Evolutionary conservation across 257 asterid species (phyloP), one percentile per base, ranked within the genome.

Genomic region (Henckelia pumila): DNA sequence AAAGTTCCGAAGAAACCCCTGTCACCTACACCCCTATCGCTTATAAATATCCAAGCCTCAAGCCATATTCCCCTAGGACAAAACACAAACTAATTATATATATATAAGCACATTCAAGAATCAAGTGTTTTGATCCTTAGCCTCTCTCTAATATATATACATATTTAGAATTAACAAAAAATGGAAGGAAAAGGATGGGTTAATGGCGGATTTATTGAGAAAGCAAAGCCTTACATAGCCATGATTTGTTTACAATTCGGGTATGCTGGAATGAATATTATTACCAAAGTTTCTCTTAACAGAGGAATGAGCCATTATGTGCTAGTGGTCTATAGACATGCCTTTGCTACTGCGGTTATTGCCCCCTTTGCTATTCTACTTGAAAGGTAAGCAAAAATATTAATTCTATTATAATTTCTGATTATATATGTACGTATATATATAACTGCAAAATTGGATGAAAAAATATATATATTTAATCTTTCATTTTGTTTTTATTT

Each of bases 231-330:
- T 19, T 92, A 86, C 84, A 83, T 92, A 77, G 98, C 95, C 53
- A 88, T 92, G 96, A 81, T 70, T n/a, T 89, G 72, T 0, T 70
- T 92, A 75, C 98, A 92, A 76, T 92, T 92, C 68, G 98, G 98
- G 0, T 89, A 89, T 63, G 98, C 97, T 13, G 98, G 98, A 1
- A 92, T 92, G 98, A 89, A 86, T 61, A 86, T 92, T 19, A 85
- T 92, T 28, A 88, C 98, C 0, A 92, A 92, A 79, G 97, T 89
- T 21, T 89, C 98, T 26, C 96, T 89, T 0, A 86, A 89, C 26
- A 74, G 85, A 52, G 98, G 97, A 72, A 89, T 89, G 96, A 92
- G 98, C 79, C 97, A 89, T 63, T 89, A 89, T 63, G 98, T 88
- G 17, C 83, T 92, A 4, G 98, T 92, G 17, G 98, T 89, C 25